phyloP scores from a whole-genome alignment of 2,329 filamentous ascomycete genomes.

The Botryotinia globosa region DNA sequence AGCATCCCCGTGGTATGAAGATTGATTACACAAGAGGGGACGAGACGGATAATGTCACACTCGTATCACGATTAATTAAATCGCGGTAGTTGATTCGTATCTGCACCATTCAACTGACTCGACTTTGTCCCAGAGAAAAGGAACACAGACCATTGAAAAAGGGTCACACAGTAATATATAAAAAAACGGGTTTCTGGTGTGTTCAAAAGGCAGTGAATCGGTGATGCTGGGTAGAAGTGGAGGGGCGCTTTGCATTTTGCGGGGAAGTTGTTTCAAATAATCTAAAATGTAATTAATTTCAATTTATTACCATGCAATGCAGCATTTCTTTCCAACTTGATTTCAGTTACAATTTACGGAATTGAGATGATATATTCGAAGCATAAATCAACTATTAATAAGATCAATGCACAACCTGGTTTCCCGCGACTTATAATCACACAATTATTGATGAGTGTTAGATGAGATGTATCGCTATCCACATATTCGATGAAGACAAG shows the following conservation, averaged over 20 bases:
- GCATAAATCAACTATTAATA: conserved; percentile 2
- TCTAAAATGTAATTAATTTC: neutral
- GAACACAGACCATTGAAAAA: neutral
- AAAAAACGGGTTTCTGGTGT: conserved; percentile 10
- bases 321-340: neutral
- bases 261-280: conserved; percentile 20
- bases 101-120: neutral
- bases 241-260: conserved; percentile 16
- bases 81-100: conserved; percentile 5
- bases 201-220: neutral
- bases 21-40: neutral
- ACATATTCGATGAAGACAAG: neutral
- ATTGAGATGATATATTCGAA: neutral
- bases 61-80: neutral
- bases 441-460: neutral
- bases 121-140: neutral
- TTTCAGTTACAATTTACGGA: neutral
- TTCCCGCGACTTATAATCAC: neutral
- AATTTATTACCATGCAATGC: neutral
- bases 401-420: neutral
- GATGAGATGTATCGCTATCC: neutral
- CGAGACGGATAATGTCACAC: too few relatives aligned
- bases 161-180: neutral
- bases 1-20: neutral
- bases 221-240: conserved; percentile 2